Base-by-base conservation (phyloP, 768 basidiomycete genomes). In the Tricholoma matsutake region DNA sequence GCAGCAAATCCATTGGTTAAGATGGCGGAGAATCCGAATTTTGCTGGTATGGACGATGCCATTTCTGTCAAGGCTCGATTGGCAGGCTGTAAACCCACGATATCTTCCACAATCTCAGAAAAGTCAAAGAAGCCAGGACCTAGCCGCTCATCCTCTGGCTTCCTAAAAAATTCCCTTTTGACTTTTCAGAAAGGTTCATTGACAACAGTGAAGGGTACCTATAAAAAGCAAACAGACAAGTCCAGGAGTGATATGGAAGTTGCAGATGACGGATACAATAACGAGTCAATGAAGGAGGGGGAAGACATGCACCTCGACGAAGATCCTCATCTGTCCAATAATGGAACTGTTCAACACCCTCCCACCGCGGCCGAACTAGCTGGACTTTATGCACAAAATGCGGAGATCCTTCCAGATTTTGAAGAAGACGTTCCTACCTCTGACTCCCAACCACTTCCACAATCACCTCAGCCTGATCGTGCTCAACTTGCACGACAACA, bases 1-100 rank as follows among this genome's bases (percentile, higher is more conserved):
- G 74, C 71, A 13, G 76, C 78, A 16, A 84, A 86, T 25, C 85
- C 88, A 14, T 75, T 77, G 4, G 79, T 88, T 18, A 83, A 83
- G 64, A 69, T 83, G 61, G 71, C 79, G 4, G 83, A 87, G 56
- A 78, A 81, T 54, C 70, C 78, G 6, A 60, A 68, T 11, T 63
- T 76, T 18, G 62, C 63, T 20, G 61, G 51, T 18, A 58, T 76
- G 58, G 75, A 76, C 14, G 72, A 76, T 39, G 80, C 78, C 16
- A 81, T 85, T 39, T 67, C 81, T 6, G 76, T 78, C 11, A 88
- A 88, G 70, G 76, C 80, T 34, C 80, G 79, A 39, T 62, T 83
- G 6, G 69, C 75, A 56, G 70, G 70, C 28, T 66, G 62, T n/a
- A 61, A 61, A 41, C 7, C 41, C 3, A 62, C 59, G 11, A 53